Evolutionary conservation across 257 asterid genomes (phyloP).

Genomic region (Solanum infundibuliforme): DNA sequence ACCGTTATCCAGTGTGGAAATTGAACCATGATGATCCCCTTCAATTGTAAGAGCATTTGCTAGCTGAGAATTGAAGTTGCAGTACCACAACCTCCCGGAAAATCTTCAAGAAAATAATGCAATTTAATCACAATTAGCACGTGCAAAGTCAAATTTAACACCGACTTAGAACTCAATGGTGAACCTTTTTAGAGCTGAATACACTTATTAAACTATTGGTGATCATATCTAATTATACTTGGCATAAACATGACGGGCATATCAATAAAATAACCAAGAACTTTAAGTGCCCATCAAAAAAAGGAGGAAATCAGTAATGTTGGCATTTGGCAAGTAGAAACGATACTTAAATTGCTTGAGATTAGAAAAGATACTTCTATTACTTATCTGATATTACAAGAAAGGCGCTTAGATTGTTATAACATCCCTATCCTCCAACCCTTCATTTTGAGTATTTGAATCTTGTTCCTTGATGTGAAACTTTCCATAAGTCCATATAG

Average conservation of each 20-base stretch:
- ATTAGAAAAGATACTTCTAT: not conserved
- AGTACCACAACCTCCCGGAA: slow-evolving; percentile 80
- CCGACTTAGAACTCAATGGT: not conserved
- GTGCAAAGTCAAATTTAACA: not conserved
- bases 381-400: not conserved
- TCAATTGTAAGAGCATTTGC: slow-evolving; percentile 87
- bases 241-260: not conserved
- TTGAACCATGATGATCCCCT: slow-evolving; percentile 76
- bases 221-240: not conserved
- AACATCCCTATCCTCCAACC: not conserved
- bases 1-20: slow-evolving; percentile 64
- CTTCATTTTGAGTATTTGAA: not conserved
- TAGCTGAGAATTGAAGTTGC: slow-evolving; percentile 94
- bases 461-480: not conserved
- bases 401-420: not conserved
- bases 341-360: not conserved
- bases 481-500: not conserved
- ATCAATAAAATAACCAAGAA: not conserved
- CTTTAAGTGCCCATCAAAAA: not conserved
- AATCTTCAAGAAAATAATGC: slow-evolving; percentile 42
- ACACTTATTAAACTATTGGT: not conserved
- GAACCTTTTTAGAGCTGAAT: not conserved
- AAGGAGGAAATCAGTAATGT: not conserved
- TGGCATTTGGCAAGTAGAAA: not conserved
- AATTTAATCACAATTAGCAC: not conserved